Evolutionary conservation across 1,139 yeast species (phyloP).

Genomic region (Chernovozyma sophiae-reginae): DNA sequence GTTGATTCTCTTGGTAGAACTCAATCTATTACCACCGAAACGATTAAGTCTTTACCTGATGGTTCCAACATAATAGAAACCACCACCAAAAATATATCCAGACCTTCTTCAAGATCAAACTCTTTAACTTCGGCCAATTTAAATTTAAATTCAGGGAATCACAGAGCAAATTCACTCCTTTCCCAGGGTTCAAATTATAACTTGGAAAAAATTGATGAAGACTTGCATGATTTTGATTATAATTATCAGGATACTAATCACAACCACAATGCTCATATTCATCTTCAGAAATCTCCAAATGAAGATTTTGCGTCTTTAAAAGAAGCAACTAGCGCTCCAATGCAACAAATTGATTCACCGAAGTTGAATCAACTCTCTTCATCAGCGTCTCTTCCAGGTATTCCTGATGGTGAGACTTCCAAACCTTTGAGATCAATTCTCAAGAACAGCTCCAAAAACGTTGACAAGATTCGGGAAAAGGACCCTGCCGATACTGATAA

Average conservation of each 20-base stretch:
- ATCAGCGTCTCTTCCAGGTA: neutral
- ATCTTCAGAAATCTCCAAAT: neutral
- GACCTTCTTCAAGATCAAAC: constrained; percentile 32
- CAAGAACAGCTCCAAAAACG: constrained; percentile 17
- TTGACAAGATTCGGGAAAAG: neutral
- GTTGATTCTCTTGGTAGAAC: constrained; percentile 43
- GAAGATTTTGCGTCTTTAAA: neutral
- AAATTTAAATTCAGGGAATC: constrained; percentile 9
- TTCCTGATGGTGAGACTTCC: neutral
- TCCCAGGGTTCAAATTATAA: constrained; percentile 17
- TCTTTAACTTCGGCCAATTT: constrained; percentile 20
- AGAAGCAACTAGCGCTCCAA: neutral
- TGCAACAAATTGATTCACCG: neutral
- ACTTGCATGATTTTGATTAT: constrained; percentile 42
- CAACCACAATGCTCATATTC: neutral
- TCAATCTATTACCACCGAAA: constrained; percentile 41
- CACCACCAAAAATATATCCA: constrained; percentile 39
- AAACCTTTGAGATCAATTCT: constrained; percentile 36
- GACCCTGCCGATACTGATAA: constrained; percentile 9
- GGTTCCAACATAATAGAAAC: constrained; percentile 46
- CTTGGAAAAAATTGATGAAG: constrained; percentile 42
- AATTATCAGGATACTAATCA: constrained; percentile 22
- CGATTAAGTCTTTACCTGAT: constrained; percentile 38
- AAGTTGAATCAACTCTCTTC: neutral
- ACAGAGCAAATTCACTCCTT: constrained; percentile 4